These are phyloP conservation scores for Aspergillus transmontanensis DNA, from an alignment of 2,329 filamentous ascomycete genomes.

Conservation along the genomic window DNA sequence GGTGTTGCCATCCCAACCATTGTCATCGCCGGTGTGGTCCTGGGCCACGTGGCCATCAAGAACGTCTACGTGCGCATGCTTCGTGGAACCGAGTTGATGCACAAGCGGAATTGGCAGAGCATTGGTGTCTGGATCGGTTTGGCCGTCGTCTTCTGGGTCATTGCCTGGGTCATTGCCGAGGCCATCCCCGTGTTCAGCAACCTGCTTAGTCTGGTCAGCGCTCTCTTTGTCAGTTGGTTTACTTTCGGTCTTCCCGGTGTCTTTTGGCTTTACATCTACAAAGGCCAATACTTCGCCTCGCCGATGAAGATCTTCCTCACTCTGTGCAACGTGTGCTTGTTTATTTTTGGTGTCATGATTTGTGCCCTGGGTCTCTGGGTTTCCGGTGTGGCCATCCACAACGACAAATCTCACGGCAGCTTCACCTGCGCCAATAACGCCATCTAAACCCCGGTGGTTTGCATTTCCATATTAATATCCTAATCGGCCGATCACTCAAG, in stretches of 20 bases:
- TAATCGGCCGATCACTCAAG: not conserved
- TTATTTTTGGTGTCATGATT: conserved; percentile 37
- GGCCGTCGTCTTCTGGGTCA: conserved; percentile 56
- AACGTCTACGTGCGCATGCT: conserved; percentile 68
- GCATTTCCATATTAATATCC: not conserved
- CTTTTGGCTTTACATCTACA: conserved; percentile 54
- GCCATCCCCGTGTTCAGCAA: conserved; percentile 70
- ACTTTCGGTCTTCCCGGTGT: conserved; percentile 51
- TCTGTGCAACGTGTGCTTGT: conserved; percentile 46
- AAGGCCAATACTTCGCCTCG: conserved; percentile 43
- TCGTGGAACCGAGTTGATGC: conserved; percentile 57
- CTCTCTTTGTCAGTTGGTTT: conserved; percentile 68
- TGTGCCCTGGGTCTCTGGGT: conserved; percentile 42
- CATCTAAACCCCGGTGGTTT: not conserved
- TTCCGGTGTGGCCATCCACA: conserved; percentile 38
- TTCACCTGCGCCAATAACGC: conserved; percentile 45
- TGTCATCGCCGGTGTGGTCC: conserved; percentile 69
- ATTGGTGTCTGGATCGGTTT: conserved; percentile 63
- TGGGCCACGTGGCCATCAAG: conserved; percentile 66
- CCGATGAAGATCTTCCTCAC: conserved; percentile 49
- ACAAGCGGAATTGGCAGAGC: conserved; percentile 51
- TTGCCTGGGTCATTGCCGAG: conserved; percentile 70
- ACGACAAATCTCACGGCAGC: conserved; percentile 34
- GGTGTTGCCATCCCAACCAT: conserved; percentile 71
- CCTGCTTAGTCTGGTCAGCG: conserved; percentile 63